A percentile compares a stretch with the other conserved stretches of the same genome.
phyloP scores from a whole-genome alignment of 139 green algal species.

The Coelastrella sp. region DNA sequence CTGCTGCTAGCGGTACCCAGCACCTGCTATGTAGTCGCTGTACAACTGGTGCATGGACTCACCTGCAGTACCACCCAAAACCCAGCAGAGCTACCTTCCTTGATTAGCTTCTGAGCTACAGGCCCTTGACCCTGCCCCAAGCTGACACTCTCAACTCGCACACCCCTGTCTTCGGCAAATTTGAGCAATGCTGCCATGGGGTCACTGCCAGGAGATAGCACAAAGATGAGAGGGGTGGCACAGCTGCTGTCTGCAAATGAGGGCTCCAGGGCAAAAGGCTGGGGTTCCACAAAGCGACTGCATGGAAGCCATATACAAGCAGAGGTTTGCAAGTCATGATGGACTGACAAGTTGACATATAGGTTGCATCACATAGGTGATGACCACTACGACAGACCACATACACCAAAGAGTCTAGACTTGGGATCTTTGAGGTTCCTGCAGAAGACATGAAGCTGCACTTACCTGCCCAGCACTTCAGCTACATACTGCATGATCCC shows the following conservation, averaged over 20 bases:
- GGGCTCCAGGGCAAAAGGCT: slow-evolving; percentile 82
- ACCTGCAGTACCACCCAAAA: slow-evolving; percentile 82
- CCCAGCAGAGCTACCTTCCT: slow-evolving; percentile 70
- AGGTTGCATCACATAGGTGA: too few species aligned
- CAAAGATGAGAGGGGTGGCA: slow-evolving; percentile 88
- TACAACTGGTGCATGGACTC: neutral
- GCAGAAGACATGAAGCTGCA: neutral
- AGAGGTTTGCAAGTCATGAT: too few species aligned
- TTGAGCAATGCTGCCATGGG: slow-evolving; percentile 85
- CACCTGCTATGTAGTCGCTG: too few species aligned
- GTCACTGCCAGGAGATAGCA: slow-evolving; percentile 91
- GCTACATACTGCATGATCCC: slow-evolving; percentile 54
- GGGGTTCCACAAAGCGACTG: slow-evolving; percentile 80
- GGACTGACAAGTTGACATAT: too few species aligned
- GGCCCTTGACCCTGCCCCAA: slow-evolving; percentile 87
- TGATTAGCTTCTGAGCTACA: slow-evolving; percentile 72
- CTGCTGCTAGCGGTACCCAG: too few species aligned
- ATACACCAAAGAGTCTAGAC: too few species aligned
- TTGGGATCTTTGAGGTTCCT: neutral
- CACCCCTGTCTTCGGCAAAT: slow-evolving; percentile 78
- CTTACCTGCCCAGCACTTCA: slow-evolving; percentile 65
- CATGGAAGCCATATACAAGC: too few species aligned
- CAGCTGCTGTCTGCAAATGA: slow-evolving; percentile 79
- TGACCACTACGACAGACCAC: too few species aligned
- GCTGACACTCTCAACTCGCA: slow-evolving; percentile 77